Base-by-base conservation (phyloP, 164 flowering plant species). In the Liquidambar formosana region DNA sequence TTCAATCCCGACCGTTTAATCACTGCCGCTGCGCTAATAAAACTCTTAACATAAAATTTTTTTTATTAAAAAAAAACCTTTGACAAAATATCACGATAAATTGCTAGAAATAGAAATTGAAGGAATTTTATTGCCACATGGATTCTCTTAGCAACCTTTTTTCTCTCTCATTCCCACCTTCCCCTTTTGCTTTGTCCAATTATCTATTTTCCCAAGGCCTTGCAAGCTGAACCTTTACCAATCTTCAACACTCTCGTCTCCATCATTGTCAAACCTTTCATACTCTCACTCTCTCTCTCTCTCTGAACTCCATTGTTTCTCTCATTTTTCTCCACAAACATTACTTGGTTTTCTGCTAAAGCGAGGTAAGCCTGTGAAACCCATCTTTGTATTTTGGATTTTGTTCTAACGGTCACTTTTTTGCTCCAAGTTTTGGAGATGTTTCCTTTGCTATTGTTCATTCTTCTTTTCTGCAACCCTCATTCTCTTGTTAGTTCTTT, bases 401-500 rank as follows among this genome's bases (percentile, higher is more conserved):
- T n/a, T 57, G 51, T 59, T 61, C 48, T 67, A 77, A 75, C 75
- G 71, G 72, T 77, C 75, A 26, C 33, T 23, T 77, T 56, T 63
- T 8, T 33, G 52, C 19, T 15, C 0, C 14, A 5, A 8, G n/a
- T 43, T 51, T 67, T 14, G 64, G 76, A 49, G 27, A 82, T 86
- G 90, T 51, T 65, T 54, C 58, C 75, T 66, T 75, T 75, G 63
- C 44, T 80, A 71, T 77, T 76, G 61, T 52, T 83, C 13, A 2
- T 83, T 73, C 66, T 85, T 56, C 67, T 82, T 68, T 70, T 84
- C 67, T 81, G 69, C 75, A 78, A 62, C 76, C 69, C 61, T 22
- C 54, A 27, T 65, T 56, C n/a, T 59, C 75, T 67, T 19, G 90
- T 80, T 70, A 28, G 71, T 38, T 85, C 77, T 64, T 66, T 94